Evolutionary conservation across 495 filamentous ascomycete species (phyloP).

Genomic region (Clohesyomyces aquaticus): DNA sequence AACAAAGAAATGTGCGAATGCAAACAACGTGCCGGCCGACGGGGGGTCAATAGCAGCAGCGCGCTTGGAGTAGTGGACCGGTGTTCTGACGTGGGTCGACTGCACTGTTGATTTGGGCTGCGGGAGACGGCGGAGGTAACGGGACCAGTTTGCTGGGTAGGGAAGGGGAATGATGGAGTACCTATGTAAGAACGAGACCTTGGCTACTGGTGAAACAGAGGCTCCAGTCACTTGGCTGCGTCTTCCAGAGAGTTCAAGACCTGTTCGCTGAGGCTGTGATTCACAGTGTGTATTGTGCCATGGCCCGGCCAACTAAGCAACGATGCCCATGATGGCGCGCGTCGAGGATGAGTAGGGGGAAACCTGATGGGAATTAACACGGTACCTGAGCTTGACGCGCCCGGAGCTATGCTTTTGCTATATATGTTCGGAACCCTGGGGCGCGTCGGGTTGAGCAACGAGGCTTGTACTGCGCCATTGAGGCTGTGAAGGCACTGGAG

Average conservation of each 20-base stretch:
- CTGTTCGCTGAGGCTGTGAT: neutral
- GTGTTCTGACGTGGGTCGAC: neutral
- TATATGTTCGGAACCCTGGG: constrained; percentile 15
- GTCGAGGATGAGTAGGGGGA: neutral
- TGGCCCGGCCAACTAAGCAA: constrained; percentile 5
- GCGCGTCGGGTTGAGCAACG: constrained; percentile 20
- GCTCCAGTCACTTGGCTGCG: neutral
- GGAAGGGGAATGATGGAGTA: neutral
- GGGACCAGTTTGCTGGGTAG: neutral
- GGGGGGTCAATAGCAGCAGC: too few relatives aligned
- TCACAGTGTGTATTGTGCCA: neutral
- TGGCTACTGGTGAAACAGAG: constrained; percentile 17
- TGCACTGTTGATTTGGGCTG: neutral
- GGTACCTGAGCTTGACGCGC: constrained; percentile 23
- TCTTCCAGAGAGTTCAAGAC: neutral
- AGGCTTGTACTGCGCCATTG: constrained; percentile 11
- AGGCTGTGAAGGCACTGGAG: constrained; percentile 11
- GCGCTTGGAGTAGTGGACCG: neutral
- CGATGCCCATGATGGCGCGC: neutral
- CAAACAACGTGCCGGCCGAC: too few relatives aligned
- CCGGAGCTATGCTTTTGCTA: constrained; percentile 15
- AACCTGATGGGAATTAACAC: constrained; percentile 8
- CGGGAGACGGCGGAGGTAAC: constrained; percentile 4
- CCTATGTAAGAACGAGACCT: neutral
- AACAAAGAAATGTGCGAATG: too few relatives aligned